A percentile compares a stretch with the other conserved stretches of the same genome.
phyloP scores from a whole-genome alignment of 2,329 filamentous ascomycete genomes.

The Septoria linicola region DNA sequence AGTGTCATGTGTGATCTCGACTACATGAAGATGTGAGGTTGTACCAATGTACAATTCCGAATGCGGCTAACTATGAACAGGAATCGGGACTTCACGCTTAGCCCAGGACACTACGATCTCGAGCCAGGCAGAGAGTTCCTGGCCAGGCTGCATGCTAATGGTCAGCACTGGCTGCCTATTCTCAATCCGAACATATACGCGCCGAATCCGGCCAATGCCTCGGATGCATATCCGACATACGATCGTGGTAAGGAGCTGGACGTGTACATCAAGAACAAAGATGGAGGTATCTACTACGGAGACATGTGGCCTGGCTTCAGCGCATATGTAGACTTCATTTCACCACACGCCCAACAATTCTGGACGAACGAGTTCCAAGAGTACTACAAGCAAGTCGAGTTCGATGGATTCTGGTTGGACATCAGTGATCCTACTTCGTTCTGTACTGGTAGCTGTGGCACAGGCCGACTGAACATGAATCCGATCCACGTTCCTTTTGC shows the following conservation, averaged over 20 bases:
- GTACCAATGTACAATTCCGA: no score
- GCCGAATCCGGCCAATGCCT: constrained; percentile 63
- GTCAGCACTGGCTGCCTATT: constrained; percentile 57
- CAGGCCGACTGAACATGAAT: constrained; percentile 23
- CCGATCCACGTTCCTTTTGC: constrained; percentile 28
- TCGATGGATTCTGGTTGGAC: constrained; percentile 35
- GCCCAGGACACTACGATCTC: constrained; percentile 56
- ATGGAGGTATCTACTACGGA: constrained; percentile 46
- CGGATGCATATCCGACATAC: constrained; percentile 56
- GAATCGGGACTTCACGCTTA: constrained; percentile 58
- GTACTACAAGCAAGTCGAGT: constrained; percentile 24
- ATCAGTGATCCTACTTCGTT: constrained; percentile 28
- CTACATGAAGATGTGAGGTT: constrained; percentile 54
- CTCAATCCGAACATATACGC: constrained; percentile 63
- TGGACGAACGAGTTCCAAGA: constrained; percentile 30
- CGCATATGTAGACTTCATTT: constrained; percentile 26
- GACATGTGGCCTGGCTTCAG: constrained; percentile 29
- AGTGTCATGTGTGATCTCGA: constrained; percentile 42
- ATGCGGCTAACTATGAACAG: no score
- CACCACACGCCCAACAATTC: constrained; percentile 28
- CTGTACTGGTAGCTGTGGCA: constrained; percentile 31
- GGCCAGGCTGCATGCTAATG: constrained; percentile 49
- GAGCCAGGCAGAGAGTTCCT: constrained; percentile 54
- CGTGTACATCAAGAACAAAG: constrained; percentile 55
- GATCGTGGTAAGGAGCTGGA: constrained; percentile 51